These are phyloP conservation scores for Amphicarpaea edgeworthii DNA, from an alignment of 306 rosid genomes.

Conservation along the genomic window DNA sequence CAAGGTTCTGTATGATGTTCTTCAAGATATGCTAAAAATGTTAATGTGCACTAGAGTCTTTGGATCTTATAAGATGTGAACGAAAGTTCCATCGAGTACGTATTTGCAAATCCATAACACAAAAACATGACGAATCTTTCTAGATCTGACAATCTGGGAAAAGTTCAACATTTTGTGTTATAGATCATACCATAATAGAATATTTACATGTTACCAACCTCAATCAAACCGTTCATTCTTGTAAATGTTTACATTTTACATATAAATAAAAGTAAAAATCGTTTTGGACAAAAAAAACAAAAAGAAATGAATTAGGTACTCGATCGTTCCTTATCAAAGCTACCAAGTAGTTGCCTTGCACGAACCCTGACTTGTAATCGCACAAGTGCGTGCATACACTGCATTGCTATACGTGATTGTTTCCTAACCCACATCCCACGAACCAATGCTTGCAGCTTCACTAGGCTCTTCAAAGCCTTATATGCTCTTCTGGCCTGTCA, in stretches of 20 bases:
- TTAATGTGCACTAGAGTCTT: too few species aligned
- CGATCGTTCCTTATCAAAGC: not conserved
- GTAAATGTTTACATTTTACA: not conserved
- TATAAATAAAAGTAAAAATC: not conserved
- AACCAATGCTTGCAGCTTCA: conserved; percentile 87
- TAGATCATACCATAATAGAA: not conserved
- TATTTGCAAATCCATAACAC: too few species aligned
- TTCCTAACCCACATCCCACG: conserved; percentile 73
- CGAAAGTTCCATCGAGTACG: too few species aligned
- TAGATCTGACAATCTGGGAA: too few species aligned
- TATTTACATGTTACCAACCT: not conserved
- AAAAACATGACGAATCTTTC: too few species aligned
- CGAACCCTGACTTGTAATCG: conserved; percentile 81
- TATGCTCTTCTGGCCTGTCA: conserved; percentile 80
- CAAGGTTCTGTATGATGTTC: too few species aligned
- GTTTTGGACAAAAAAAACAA: too few species aligned
- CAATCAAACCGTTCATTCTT: not conserved
- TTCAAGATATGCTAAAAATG: too few species aligned
- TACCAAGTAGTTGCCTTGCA: conserved; percentile 64
- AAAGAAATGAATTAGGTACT: not conserved
- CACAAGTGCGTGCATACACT: conserved; percentile 78
- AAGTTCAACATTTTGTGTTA: too few species aligned
- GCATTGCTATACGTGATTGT: conserved; percentile 76
- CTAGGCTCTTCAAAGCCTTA: conserved; percentile 74
- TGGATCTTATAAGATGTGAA: too few species aligned